Evolutionary conservation across 352 stramenopile genomes (phyloP).

Genomic region (Pythium coloratum): DNA sequence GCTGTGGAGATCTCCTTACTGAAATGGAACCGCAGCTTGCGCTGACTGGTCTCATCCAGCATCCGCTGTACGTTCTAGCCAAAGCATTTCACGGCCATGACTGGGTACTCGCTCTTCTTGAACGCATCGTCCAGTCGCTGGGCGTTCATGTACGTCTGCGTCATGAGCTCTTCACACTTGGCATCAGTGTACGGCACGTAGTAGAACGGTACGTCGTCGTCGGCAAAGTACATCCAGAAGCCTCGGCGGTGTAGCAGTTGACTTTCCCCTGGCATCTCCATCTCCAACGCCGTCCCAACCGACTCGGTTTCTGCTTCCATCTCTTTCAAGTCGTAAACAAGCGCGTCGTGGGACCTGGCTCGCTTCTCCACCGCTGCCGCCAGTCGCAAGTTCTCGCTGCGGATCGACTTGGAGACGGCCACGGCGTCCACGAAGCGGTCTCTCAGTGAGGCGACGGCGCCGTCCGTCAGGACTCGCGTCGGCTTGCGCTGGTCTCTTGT

Average conservation of each 20-base stretch:
- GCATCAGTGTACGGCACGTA: constrained; percentile 34
- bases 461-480: not conserved
- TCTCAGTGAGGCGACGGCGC: not conserved
- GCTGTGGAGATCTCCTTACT: constrained; percentile 30
- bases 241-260: constrained; percentile 16
- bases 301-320: not conserved
- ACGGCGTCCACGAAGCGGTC: constrained; percentile 11
- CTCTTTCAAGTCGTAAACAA: not conserved
- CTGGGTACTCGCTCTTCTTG: constrained; percentile 16
- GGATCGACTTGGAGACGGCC: constrained; percentile 2
- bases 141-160: constrained; percentile 29
- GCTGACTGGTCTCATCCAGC: constrained; percentile 22
- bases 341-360: constrained; percentile 1
- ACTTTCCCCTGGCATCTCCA: not conserved
- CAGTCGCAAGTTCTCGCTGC: constrained; percentile 8
- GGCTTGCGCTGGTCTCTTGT: not conserved
- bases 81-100: constrained; percentile 32
- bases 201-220: constrained; percentile 46
- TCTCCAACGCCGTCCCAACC: not conserved
- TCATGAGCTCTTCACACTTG: constrained; percentile 31
- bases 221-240: constrained; percentile 39
- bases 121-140: constrained; percentile 33
- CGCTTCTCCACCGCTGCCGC: not conserved
- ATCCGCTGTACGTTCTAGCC: constrained; percentile 44
- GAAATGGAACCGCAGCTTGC: constrained; percentile 46